Conservation (phyloP, 2,329 filamentous ascomycete species). For the Paracoccidioides brasiliensis region DNA sequence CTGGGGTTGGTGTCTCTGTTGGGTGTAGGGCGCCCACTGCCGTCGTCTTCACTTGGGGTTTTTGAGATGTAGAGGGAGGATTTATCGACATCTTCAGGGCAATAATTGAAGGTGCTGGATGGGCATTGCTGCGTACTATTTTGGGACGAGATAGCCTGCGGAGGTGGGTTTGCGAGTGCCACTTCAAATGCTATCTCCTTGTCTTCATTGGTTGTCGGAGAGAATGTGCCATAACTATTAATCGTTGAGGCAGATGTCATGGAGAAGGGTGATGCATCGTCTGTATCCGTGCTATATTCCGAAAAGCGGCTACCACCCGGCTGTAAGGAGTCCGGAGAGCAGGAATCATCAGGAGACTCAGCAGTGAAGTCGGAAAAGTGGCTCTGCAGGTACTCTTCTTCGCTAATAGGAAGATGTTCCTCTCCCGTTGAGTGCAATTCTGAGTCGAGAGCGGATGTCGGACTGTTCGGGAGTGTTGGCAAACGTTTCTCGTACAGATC, state of each 20-base stretch:
- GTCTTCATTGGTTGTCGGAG: background rate
- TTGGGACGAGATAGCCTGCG: background rate
- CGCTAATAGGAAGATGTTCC: slow-evolving; percentile 15
- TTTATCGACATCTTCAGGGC: slow-evolving; percentile 17
- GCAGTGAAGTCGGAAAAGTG: slow-evolving; percentile 31
- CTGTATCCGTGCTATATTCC: slow-evolving; percentile 29
- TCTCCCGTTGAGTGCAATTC: slow-evolving; percentile 26
- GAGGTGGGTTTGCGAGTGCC: background rate
- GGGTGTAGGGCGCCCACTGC: background rate
- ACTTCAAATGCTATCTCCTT: background rate
- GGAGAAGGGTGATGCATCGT: slow-evolving; percentile 23
- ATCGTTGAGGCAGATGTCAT: slow-evolving; percentile 25
- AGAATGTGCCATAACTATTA: slow-evolving; percentile 11
- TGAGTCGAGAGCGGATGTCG: slow-evolving; percentile 33
- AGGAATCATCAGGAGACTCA: slow-evolving; percentile 15
- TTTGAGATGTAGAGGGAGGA: slow-evolving; percentile 21
- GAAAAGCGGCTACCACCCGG: slow-evolving; percentile 28
- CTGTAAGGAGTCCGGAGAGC: slow-evolving; percentile 15
- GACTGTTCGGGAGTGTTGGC: slow-evolving; percentile 34
- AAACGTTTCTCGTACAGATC: slow-evolving; percentile 28
- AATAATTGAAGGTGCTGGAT: slow-evolving; percentile 9
- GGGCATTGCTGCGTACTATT: slow-evolving; percentile 6
- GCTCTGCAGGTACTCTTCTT: slow-evolving; percentile 18
- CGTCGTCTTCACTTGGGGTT: slow-evolving; percentile 16
- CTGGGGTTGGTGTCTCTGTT: slow-evolving; percentile 18